Conservation (phyloP, 305 asterid species). For the Fraxinus ornus region DNA sequence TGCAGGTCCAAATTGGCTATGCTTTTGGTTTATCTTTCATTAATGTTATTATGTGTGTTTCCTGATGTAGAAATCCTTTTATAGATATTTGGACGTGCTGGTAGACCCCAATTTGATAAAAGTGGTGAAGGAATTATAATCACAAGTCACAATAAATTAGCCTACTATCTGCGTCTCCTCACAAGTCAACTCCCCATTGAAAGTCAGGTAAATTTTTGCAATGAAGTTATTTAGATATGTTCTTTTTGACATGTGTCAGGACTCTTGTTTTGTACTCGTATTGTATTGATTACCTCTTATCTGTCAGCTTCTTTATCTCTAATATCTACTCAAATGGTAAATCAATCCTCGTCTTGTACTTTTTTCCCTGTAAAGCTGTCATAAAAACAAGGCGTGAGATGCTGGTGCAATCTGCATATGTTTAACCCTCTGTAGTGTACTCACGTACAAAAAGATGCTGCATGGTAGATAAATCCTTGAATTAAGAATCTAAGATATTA, state of each 20-base stretch:
- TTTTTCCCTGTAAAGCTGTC: background rate
- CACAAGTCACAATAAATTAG: conserved; percentile 80
- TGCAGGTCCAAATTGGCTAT: conserved; percentile 65
- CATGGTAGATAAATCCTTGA: background rate
- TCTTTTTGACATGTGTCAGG: background rate
- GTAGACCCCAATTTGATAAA: conserved; percentile 98
- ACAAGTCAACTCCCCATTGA: conserved; percentile 98
- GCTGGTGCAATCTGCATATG: background rate
- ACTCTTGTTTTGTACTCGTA: background rate
- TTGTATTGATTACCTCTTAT: background rate
- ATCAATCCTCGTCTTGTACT: background rate
- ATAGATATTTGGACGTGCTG: conserved; percentile 99
- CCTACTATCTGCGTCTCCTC: conserved; percentile 85
- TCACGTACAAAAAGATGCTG: background rate
- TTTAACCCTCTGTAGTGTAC: background rate
- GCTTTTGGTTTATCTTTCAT: conserved; percentile 19
- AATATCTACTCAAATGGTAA: background rate
- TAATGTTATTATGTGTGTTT: conserved; percentile 13
- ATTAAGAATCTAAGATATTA: background rate
- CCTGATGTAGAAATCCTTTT: conserved; percentile 32
- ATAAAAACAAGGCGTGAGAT: background rate
- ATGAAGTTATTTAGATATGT: background rate
- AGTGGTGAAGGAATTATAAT: conserved; percentile 99
- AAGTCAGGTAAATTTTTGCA: conserved; percentile 70
- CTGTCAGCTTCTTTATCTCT: background rate